Evolutionary conservation across 2,329 filamentous ascomycete species (phyloP), one percentile per base, ranked within the genome.

Genomic region (Aspergillus sojae): DNA sequence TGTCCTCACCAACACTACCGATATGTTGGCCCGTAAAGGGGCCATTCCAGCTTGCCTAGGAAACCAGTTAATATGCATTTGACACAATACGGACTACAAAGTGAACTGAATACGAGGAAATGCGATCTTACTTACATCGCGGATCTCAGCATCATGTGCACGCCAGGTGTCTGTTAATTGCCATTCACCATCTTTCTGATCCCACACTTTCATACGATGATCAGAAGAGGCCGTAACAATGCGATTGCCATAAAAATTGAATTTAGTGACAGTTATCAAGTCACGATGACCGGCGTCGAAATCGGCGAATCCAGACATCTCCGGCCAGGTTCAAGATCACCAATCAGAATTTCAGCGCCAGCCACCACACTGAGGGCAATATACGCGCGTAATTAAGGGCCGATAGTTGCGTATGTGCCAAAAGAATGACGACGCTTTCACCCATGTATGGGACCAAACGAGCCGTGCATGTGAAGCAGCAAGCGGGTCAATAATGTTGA

Each of bases 201-300:
- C 90, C 85, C 94, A 97, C 66, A 97, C 91, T 75, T 94, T 93
- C 72, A 98, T 90, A 76, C 91, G 92, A 77, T 96, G 94, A 77
- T 98, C 94, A 21, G 94, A 92, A 21, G 93, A 95, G 39, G 93
- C 93, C 3, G 93, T 95, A 48, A 94, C 91, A 83, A 94, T 94
- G 70, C 94, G 91, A 72, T 93, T 94, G 70, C 94, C 94, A 77
- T 96, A 96, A 69, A 89, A 89, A 78, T 97, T 97, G 85, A 96
- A 96, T 69, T 92, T 90, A 65, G 94, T 89, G 61, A 92, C 90
- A 68, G 94, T 89, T 58, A 96, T 91, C 52, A 95, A 85, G 76
- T 96, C 81, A 57, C 79, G 77, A 72, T 83, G 81, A 64, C 78
- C 79, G 43, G 80, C 74, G 64, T 81, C 79, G 67, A 82, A 81